These are phyloP conservation scores for Penicillium cataractarum DNA, from an alignment of 495 filamentous ascomycete species.

Conservation along the genomic window DNA sequence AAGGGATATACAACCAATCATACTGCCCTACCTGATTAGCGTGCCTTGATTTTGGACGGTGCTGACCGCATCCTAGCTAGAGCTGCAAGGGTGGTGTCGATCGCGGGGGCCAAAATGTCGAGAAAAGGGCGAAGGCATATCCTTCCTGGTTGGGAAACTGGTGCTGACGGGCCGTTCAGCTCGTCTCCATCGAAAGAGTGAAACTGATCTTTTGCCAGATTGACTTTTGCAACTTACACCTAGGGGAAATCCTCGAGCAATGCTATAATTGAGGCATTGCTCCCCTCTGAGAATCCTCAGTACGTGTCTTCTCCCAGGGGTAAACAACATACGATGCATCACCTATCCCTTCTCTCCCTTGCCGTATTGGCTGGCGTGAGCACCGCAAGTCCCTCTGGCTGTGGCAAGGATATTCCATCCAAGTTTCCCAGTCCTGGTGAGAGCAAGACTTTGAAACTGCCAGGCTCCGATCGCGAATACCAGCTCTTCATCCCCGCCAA, in stretches of 20 bases:
- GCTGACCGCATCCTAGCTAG: background rate
- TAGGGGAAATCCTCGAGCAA: background rate
- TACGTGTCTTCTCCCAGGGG: no score
- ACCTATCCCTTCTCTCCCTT: conserved; percentile 14
- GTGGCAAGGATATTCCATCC: conserved; percentile 22
- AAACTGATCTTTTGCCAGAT: background rate
- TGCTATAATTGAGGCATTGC: background rate
- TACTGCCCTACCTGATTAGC: background rate
- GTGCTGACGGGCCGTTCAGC: conserved; percentile 2
- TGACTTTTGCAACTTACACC: background rate
- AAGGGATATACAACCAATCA: background rate
- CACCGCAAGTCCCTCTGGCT: conserved; percentile 16
- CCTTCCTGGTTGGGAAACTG: background rate
- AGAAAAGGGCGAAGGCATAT: background rate
- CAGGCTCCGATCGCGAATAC: conserved; percentile 38
- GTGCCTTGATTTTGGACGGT: background rate
- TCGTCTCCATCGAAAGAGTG: background rate
- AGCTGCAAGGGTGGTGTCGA: background rate
- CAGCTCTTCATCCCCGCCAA: conserved; percentile 40
- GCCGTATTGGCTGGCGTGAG: conserved; percentile 6
- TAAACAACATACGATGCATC: background rate
- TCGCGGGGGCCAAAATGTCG: background rate
- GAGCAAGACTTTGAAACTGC: conserved; percentile 21
- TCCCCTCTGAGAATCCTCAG: background rate
- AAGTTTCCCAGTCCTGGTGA: conserved; percentile 21